phyloP scores from a whole-genome alignment of 2,329 filamentous ascomycete species.

The Exserohilum turcica region DNA sequence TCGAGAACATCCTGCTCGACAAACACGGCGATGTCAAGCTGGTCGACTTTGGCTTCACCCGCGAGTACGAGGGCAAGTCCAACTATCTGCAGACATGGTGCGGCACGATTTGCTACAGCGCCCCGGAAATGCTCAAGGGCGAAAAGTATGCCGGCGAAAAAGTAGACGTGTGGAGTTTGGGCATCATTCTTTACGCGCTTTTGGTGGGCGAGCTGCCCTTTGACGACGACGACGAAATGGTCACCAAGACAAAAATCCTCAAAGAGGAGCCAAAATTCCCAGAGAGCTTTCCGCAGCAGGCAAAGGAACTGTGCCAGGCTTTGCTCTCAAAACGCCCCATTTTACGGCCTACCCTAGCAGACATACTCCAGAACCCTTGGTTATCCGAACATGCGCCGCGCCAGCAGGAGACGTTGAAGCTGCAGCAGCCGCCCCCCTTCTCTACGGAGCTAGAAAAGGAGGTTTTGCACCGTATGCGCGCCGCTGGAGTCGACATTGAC shows the following conservation, averaged over 20 bases:
- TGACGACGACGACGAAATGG: conserved; percentile 90
- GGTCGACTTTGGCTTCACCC: conserved; percentile 96
- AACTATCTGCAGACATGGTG: conserved; percentile 98
- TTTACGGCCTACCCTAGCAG: conserved; percentile 77
- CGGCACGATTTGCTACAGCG: conserved; percentile 96
- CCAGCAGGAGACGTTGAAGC: conserved; percentile 85
- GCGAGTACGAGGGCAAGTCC: conserved; percentile 93
- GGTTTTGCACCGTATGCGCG: conserved; percentile 88
- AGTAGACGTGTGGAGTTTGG: conserved; percentile 93
- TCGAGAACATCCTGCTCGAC: conserved; percentile 95
- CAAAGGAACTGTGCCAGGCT: conserved; percentile 73
- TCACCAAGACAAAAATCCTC: conserved; percentile 84
- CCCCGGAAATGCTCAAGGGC: conserved; percentile 96
- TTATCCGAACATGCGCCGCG: conserved; percentile 83
- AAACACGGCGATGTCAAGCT: conserved; percentile 97
- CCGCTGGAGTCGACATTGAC: conserved; percentile 92
- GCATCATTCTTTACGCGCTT: conserved; percentile 82
- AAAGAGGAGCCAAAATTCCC: conserved; percentile 85
- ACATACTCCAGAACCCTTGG: conserved; percentile 88
- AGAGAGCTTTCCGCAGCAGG: conserved; percentile 76
- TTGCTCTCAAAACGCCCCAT: conserved; percentile 92
- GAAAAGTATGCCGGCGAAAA: conserved; percentile 98
- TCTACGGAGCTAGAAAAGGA: conserved; percentile 87
- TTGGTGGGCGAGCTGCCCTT: conserved; percentile 88
- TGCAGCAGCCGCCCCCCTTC: conserved; percentile 81